phyloP scores from a whole-genome alignment of 306 rosid species.

The Trichosanthes cucumerina region DNA sequence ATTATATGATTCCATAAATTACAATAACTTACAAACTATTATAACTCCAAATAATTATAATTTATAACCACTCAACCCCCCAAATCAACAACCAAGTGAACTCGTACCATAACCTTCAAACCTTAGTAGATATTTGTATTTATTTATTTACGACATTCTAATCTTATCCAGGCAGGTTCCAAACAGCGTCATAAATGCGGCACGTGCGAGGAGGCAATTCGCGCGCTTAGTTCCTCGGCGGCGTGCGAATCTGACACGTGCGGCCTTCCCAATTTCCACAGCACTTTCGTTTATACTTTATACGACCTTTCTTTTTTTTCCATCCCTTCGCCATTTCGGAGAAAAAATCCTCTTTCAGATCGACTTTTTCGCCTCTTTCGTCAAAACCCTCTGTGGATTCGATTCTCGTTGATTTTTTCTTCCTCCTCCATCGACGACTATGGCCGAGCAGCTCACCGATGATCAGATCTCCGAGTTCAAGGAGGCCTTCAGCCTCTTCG shows the following conservation, averaged over 20 bases:
- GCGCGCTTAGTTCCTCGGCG: neutral
- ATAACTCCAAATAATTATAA: too few species aligned
- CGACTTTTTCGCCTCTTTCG: neutral
- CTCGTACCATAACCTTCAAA: too few species aligned
- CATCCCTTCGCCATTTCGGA: neutral
- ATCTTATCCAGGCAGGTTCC: neutral
- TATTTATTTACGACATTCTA: neutral
- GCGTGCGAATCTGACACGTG: slow-evolving; percentile 9
- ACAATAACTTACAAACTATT: too few species aligned
- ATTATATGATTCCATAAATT: too few species aligned
- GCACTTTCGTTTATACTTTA: neutral
- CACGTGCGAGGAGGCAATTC: slow-evolving; percentile 1
- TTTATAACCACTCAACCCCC: too few species aligned
- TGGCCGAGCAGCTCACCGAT: slow-evolving; percentile 83
- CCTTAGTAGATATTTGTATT: neutral
- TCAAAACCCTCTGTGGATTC: neutral
- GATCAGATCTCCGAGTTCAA: slow-evolving; percentile 83
- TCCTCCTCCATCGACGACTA: slow-evolving; percentile 19
- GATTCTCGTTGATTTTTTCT: slow-evolving; percentile 8
- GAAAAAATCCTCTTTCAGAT: neutral
- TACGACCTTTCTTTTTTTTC: too few species aligned
- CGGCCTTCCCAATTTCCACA: neutral
- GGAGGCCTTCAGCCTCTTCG: slow-evolving; percentile 81
- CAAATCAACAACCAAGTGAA: too few species aligned
- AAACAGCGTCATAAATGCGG: neutral